Evolutionary conservation across 305 asterid species (phyloP).

Genomic region (Petunia hybrid): DNA sequence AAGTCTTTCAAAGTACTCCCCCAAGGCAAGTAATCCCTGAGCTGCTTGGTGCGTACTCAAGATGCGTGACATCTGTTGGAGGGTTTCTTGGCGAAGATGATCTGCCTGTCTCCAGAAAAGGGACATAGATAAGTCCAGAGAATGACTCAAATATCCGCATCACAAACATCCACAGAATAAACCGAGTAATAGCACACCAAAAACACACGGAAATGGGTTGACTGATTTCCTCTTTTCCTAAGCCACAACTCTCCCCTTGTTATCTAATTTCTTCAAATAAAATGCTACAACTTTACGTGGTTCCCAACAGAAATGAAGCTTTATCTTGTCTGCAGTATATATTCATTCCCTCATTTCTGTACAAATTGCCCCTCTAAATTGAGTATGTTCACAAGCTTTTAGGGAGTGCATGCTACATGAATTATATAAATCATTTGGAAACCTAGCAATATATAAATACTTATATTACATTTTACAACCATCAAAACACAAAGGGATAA

Average conservation of each 20-base stretch:
- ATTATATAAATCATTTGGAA: not conserved
- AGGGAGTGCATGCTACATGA: not conserved
- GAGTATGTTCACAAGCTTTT: not conserved
- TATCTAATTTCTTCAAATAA: not conserved
- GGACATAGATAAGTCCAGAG: slow-evolving; percentile 10
- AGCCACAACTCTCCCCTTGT: not conserved
- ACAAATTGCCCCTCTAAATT: not conserved
- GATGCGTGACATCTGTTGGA: slow-evolving; percentile 71
- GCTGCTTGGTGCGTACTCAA: slow-evolving; percentile 69
- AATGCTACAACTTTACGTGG: not conserved
- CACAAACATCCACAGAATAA: not conserved
- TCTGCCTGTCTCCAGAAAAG: slow-evolving; percentile 66
- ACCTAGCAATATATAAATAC: no score
- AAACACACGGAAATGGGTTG: not conserved
- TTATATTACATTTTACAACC: no score
- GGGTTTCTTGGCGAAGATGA: slow-evolving; percentile 79
- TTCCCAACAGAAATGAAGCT: not conserved
- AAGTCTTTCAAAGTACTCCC: slow-evolving; percentile 77
- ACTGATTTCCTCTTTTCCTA: not conserved
- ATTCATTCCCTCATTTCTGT: not conserved
- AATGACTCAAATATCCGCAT: not conserved
- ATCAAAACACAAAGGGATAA: no score
- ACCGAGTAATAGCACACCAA: not conserved
- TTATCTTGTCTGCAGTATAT: not conserved
- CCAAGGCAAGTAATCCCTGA: slow-evolving; percentile 72